Percentiles rank a stretch among this genome's conserved stretches.
These are phyloP conservation scores for Trametopsis cervina DNA, from an alignment of 768 basidiomycete genomes.

Conservation along the genomic window DNA sequence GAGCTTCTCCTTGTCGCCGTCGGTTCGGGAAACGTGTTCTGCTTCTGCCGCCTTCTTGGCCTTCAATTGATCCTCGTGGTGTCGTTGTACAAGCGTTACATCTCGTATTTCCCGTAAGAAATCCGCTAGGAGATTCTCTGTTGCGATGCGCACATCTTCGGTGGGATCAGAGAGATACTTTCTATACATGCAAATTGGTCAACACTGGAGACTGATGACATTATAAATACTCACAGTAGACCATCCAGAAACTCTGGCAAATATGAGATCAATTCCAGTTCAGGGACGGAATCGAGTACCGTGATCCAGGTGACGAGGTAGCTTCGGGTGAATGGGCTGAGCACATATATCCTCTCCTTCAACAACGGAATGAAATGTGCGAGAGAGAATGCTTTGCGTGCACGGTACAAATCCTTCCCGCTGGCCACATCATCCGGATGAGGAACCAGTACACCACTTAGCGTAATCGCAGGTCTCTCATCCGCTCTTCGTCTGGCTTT, in stretches of 20 bases:
- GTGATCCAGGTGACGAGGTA: slow-evolving; percentile 98
- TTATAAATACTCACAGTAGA: slow-evolving; percentile 56
- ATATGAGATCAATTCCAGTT: slow-evolving; percentile 90
- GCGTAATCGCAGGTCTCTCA: slow-evolving; percentile 36
- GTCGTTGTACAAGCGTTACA: slow-evolving; percentile 68
- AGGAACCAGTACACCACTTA: slow-evolving; percentile 54
- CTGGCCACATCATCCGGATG: slow-evolving; percentile 47
- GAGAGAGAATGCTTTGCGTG: slow-evolving; percentile 84
- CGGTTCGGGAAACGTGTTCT: slow-evolving; percentile 34
- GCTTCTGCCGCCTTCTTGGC: slow-evolving; percentile 31
- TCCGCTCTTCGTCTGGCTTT: slow-evolving; percentile 37
- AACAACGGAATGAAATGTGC: slow-evolving; percentile 92
- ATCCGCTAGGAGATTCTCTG: slow-evolving; percentile 82
- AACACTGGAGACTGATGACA: not conserved
- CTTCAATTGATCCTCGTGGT: slow-evolving; percentile 48
- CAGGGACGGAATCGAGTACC: slow-evolving; percentile 92
- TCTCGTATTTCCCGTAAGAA: slow-evolving; percentile 89
- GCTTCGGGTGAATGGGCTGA: slow-evolving; percentile 92
- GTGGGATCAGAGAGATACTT: slow-evolving; percentile 95
- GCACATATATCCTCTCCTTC: slow-evolving; percentile 87
- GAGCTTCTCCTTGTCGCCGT: slow-evolving; percentile 41
- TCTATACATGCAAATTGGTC: slow-evolving; percentile 33
- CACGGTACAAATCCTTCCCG: slow-evolving; percentile 29
- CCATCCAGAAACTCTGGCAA: slow-evolving; percentile 94
- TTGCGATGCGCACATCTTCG: slow-evolving; percentile 86